Conservation (phyloP, 1,284 basidiomycete species). For the Ustanciosporium gigantosporum region DNA sequence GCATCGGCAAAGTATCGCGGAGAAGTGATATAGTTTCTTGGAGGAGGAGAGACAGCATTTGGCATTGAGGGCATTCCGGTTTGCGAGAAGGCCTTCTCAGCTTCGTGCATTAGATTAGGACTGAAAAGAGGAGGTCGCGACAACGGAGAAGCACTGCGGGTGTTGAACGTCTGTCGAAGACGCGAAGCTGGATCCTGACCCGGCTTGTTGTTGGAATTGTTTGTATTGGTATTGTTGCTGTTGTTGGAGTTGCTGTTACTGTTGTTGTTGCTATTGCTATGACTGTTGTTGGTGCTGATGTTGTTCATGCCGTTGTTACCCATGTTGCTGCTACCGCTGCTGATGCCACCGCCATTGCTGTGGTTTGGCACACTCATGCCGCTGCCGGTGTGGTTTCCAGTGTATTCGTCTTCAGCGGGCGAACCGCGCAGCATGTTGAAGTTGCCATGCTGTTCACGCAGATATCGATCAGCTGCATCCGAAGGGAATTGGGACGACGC, state of each 20-base stretch:
- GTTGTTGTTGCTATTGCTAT: neutral
- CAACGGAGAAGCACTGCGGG: slow-evolving; percentile 30
- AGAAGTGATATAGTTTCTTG: slow-evolving; percentile 27
- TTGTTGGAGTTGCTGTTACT: neutral
- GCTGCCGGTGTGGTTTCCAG: too few relatives aligned
- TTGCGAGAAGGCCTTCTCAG: slow-evolving; percentile 12
- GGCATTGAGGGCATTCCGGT: slow-evolving; percentile 21
- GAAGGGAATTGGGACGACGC: too few relatives aligned
- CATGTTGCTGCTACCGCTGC: neutral
- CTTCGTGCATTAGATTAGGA: slow-evolving; percentile 22
- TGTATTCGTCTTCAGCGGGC: slow-evolving; percentile 7
- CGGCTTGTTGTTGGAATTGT: neutral
- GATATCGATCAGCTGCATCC: too few relatives aligned
- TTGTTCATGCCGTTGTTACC: slow-evolving; percentile 15
- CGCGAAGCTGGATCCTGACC: slow-evolving; percentile 21
- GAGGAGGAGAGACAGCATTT: slow-evolving; percentile 25
- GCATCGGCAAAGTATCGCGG: slow-evolving; percentile 30
- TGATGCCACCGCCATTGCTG: too few relatives aligned
- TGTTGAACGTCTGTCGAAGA: slow-evolving; percentile 29
- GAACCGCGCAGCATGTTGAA: slow-evolving; percentile 7
- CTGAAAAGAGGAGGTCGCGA: slow-evolving; percentile 33
- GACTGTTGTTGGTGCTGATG: slow-evolving; percentile 11
- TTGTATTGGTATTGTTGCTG: neutral
- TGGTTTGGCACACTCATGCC: too few relatives aligned
- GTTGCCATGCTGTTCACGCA: neutral